Percentiles rank a stretch among this genome's conserved stretches.
Evolutionary conservation across 306 rosid species (phyloP).

Genomic region (Vigna unguiculata): DNA sequence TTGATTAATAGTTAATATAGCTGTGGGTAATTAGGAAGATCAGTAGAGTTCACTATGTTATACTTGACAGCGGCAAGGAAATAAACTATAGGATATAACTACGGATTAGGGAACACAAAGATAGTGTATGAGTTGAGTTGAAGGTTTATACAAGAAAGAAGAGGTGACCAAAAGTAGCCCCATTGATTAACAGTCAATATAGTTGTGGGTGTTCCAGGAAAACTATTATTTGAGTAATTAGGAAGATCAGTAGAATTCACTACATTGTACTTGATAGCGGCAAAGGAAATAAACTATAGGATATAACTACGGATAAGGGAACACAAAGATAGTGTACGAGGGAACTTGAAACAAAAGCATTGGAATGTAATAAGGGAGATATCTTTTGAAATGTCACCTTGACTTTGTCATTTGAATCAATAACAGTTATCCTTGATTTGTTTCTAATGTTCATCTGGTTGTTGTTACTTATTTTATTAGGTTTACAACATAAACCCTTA

Average conservation of each 20-base stretch:
- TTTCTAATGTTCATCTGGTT: not conserved
- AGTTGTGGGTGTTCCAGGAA: not conserved
- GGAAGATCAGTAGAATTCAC: not conserved
- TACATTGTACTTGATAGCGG: not conserved
- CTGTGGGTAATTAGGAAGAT: not conserved
- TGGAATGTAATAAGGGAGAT: not conserved
- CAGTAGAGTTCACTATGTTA: not conserved
- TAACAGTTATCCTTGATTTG: not conserved
- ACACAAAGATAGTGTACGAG: not conserved
- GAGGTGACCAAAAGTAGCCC: not conserved
- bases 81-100: not conserved
- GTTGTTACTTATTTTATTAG: not conserved
- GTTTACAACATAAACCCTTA: not conserved
- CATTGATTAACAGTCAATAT: not conserved
- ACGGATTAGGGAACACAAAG: not conserved
- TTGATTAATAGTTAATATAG: not conserved
- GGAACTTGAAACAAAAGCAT: not conserved
- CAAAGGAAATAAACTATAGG: not conserved
- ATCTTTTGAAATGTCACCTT: not conserved
- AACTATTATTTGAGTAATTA: not conserved
- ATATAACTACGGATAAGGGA: not conserved
- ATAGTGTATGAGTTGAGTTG: not conserved
- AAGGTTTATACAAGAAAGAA: not conserved
- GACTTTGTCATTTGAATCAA: not conserved
- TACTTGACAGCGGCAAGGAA: not conserved